phyloP scores from a whole-genome alignment of 306 rosid genomes.

The Psophocarpus tetragonolobus region DNA sequence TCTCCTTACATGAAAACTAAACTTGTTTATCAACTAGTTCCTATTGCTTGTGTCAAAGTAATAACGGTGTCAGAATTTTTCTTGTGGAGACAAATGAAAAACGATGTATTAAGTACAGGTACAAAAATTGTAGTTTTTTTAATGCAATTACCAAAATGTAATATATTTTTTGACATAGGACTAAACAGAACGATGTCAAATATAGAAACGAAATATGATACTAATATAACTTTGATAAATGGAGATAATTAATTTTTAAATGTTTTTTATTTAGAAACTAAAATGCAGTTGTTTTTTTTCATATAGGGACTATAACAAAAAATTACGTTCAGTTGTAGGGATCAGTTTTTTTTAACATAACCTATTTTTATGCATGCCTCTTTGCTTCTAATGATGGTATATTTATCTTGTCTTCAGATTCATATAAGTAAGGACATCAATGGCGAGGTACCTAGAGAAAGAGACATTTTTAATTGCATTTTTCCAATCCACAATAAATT shows the following conservation, averaged over 20 bases:
- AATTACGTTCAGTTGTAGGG: not conserved
- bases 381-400: conserved; percentile 25
- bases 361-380: not conserved
- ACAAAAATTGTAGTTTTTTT: not conserved
- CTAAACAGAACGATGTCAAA: not conserved
- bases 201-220: not conserved
- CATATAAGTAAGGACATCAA: conserved; percentile 38
- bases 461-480: conserved; percentile 34
- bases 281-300: not conserved
- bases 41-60: not conserved
- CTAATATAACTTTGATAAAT: not conserved
- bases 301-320: not conserved
- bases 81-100: not conserved
- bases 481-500: conserved; percentile 49
- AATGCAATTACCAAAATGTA: not conserved
- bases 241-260: not conserved
- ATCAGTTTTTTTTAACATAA: not conserved
- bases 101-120: not conserved
- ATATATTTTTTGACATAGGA: not conserved
- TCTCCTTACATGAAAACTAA: not conserved
- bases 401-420: conserved; percentile 48
- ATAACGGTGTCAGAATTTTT: not conserved
- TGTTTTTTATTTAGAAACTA: not conserved
- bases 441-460: conserved; percentile 37
- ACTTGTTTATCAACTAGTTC: not conserved